Base-by-base conservation (phyloP, 2,329 filamentous ascomycete genomes). In the Endocalyx cinctus region DNA sequence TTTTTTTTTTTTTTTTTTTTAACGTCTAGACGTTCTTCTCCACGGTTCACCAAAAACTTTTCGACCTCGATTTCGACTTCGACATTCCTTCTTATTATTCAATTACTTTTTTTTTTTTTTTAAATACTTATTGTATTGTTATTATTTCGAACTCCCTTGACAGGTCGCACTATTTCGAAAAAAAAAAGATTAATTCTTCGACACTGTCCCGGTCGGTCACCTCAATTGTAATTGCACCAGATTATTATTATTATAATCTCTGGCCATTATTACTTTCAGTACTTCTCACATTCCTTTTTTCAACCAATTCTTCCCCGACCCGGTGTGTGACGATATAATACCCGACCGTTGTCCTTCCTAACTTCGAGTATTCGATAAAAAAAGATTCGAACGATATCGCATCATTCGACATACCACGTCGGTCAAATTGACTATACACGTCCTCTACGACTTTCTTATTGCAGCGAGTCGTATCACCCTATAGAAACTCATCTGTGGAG, bases 201-300 rank as follows among this genome's bases (percentile, higher is more conserved):
- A 37, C 29, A 37, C 35, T 41, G 38, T 35, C 40, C 34, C 45
- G 43, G 42, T 46, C 45, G 47, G 42, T 34, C 44, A 42, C 40
- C 41, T 39, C 39, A 23, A 39, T 54, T 54, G 47, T 54, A 54
- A 54, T 54, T 47, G 39, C 45, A 44, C 45, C 38, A 39, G n/a
- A n/a, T n/a, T n/a, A n/a, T n/a, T n/a, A n/a, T n/a, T n/a, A 19
- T 37, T 33, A 39, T 42, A 37, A 42, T 37, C 41, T 46, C 46
- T 39, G 48, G 50, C n/a, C 42, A 47, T 46, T 42, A 41, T 35
- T 54, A 51, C 40, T 37, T 54, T 52, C 43, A 35, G 45, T 25
- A 38, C 16, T 27, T 39, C 38, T 33, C 37, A 35, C n/a, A n/a
- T n/a, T 48, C 41, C 37, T 41, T 48, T 39, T 32, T 27, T 26